Percentiles rank a stretch among this genome's conserved stretches.
Conservation (phyloP, 208 protist species). For the Crithidia thermophila region DNA sequence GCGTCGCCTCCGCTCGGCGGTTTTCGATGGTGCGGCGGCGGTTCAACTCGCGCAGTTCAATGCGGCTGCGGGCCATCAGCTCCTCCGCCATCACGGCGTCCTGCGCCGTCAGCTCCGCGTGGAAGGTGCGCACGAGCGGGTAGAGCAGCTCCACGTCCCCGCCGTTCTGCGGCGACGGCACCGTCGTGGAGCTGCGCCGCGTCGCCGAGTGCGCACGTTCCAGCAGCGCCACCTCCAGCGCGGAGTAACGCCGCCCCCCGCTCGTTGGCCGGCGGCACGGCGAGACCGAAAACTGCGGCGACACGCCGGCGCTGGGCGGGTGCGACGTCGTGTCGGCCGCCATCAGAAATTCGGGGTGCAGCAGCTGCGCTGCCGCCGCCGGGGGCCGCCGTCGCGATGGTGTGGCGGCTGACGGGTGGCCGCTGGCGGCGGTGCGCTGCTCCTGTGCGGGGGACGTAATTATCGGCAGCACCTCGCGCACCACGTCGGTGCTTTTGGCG, state of each 20-base stretch:
- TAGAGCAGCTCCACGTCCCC: slow-evolving; percentile 26
- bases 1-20: background rate
- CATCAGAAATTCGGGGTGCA: background rate
- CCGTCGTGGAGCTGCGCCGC: background rate
- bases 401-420: too few relatives aligned
- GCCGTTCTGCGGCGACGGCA: slow-evolving; percentile 2
- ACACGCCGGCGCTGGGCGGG: background rate
- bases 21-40: slow-evolving; percentile 14
- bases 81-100: slow-evolving; percentile 43
- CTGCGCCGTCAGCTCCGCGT: slow-evolving; percentile 31
- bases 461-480: background rate
- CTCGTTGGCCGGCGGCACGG: background rate
- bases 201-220: slow-evolving; percentile 6
- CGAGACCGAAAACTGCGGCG: slow-evolving; percentile 1
- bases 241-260: slow-evolving; percentile 11
- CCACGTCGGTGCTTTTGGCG: too few relatives aligned
- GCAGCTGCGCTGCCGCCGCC: background rate
- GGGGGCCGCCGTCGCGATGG: too few relatives aligned
- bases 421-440: too few relatives aligned
- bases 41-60: slow-evolving; percentile 48
- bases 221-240: slow-evolving; percentile 24
- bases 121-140: slow-evolving; percentile 34
- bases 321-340: background rate
- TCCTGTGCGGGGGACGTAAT: too few relatives aligned
- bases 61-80: slow-evolving; percentile 36